Evolutionary conservation across 768 basidiomycete species (phyloP).

Genomic region (Phlebiopsis gigantea): DNA sequence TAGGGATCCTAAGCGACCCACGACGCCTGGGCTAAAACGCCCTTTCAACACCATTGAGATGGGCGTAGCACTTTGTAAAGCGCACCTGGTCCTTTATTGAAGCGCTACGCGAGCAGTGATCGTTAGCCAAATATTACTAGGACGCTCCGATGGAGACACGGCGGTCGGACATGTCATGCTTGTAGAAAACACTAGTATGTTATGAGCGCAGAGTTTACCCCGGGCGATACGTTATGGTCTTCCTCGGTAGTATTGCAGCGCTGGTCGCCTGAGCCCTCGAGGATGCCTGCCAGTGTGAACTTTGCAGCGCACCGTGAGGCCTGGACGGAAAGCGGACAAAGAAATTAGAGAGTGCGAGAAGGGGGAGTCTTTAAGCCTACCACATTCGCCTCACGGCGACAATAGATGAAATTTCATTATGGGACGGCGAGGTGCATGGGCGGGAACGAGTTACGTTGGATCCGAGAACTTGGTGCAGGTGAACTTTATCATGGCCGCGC

Average conservation of each 20-base stretch:
- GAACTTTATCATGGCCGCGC: constrained; percentile 1
- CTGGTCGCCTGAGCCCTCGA: too few species aligned
- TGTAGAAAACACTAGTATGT: background rate
- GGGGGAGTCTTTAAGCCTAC: background rate
- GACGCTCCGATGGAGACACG: background rate
- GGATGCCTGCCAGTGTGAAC: too few species aligned
- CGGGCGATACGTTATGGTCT: too few species aligned
- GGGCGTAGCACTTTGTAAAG: background rate
- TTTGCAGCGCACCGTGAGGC: too few species aligned
- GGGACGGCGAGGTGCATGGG: background rate
- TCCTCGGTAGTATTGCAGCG: too few species aligned
- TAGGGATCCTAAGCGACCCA: background rate
- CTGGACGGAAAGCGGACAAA: too few species aligned
- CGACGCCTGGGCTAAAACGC: background rate
- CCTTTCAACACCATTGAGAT: background rate
- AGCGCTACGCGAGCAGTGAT: background rate
- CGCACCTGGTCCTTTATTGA: background rate
- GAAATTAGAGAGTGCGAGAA: too few species aligned
- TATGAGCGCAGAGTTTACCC: too few species aligned
- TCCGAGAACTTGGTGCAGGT: background rate
- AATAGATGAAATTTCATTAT: background rate
- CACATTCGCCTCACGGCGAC: background rate
- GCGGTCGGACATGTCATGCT: background rate
- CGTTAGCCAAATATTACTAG: background rate
- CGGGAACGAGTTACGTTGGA: background rate